Conservation (phyloP, 1,139 yeast genomes). For the Suhomyces choctaworum region DNA sequence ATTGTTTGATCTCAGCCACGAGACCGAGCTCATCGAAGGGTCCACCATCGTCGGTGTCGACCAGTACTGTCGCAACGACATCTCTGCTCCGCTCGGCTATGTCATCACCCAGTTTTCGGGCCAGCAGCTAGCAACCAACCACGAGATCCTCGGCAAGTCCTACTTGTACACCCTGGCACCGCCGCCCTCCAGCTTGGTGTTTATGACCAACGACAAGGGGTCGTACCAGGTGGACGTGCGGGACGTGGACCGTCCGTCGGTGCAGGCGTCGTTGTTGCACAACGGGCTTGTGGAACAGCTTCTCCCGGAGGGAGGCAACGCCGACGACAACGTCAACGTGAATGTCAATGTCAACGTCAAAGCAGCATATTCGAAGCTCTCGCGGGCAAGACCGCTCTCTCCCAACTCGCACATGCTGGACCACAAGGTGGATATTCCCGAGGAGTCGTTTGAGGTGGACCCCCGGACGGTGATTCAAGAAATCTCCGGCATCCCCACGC, state of each 20-base stretch:
- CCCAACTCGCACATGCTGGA: conserved; percentile 3
- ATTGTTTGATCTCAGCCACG: conserved; percentile 23
- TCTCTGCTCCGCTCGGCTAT: conserved; percentile 26
- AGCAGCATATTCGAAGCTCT: conserved; percentile 16
- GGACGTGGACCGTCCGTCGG: conserved; percentile 18
- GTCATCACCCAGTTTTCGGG: conserved; percentile 28
- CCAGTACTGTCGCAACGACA: conserved; percentile 6
- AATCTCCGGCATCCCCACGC: conserved; percentile 2
- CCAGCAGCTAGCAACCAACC: conserved; percentile 29
- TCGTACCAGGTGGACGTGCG: conserved; percentile 23
- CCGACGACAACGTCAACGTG: no score
- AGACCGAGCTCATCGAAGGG: conserved; percentile 2
- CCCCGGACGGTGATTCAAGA: conserved; percentile 10
- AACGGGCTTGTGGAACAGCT: conserved; percentile 27
- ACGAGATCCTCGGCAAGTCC: conserved; percentile 24
- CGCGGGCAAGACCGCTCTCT: conserved; percentile 12
- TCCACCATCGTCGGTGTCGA: neutral
- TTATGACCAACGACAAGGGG: conserved; percentile 20
- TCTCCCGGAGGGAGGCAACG: neutral
- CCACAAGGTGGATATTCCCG: conserved; percentile 16
- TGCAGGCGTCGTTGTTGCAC: conserved; percentile 23
- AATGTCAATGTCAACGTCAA: conserved; percentile 20
- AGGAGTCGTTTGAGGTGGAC: conserved; percentile 19
- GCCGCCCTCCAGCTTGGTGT: conserved; percentile 20
- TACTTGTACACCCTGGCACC: conserved; percentile 18